Base-by-base conservation (phyloP, 305 asterid genomes). In the Withania somnifera region DNA sequence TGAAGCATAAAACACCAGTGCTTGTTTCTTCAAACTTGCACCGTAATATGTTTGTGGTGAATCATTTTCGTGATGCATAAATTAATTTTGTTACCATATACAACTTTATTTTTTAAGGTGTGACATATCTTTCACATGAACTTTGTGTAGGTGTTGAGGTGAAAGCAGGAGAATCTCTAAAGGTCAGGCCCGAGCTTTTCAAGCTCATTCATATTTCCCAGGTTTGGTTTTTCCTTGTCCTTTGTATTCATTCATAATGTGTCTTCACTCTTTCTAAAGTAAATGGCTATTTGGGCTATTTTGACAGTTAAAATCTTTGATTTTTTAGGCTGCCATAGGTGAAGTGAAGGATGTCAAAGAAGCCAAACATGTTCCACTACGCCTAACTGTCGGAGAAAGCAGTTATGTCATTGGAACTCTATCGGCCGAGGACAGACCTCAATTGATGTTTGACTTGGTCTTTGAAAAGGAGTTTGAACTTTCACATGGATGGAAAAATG, bases 401-500 rank as follows among this genome's bases (percentile, higher is more conserved):
- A 75, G 57, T 15, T 90, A 85, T 42, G 83, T 93, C 10, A 85
- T 94, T 2, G 97, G 98, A 36, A 13, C 88, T 20, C 96, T 94
- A 36, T 82, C 95, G 0, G 86, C 89, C 0, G 92, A 84, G 71
- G 91, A 87, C 0, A 87, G 90, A 20, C 84, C 94, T 28, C 98
- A 93, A 22, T 3, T 92, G 81, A 88, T 88, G 91, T 87, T 90
- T 60, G 97, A 93, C 79, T 87, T 93, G 86, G 94, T 92, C 0
- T 86, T 92, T 38, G 92, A 92, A 85, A 93, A 63, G 78, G 91
- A 91, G 13, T 94, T 94, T 86, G 96, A 91, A 77, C 90, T 94
- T 71, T 93, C 98, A 5, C 98, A 94, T 84, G 97, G 87, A 73
- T 90, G 87, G 88, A 92, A 93, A 54, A 84, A 83, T 63, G 97